These are phyloP conservation scores for Pleurotus djamor DNA, from an alignment of 768 basidiomycete species.

Conservation along the genomic window DNA sequence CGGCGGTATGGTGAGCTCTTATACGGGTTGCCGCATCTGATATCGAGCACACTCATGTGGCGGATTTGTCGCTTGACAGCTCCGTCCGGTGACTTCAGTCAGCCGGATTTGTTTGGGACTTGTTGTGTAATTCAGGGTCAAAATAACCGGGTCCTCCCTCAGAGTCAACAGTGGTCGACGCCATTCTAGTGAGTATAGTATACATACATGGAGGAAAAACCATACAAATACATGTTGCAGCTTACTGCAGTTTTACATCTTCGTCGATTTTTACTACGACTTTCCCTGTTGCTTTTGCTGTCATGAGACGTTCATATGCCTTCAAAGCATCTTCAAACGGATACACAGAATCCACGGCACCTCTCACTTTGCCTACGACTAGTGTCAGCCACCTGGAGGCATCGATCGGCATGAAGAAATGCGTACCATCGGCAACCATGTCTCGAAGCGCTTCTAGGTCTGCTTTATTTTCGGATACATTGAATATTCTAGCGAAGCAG, in stretches of 20 bases:
- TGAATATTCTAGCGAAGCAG: slow-evolving; percentile 26
- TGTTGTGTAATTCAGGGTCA: too few relatives aligned
- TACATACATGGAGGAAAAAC: too few relatives aligned
- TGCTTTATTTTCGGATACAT: slow-evolving; percentile 24
- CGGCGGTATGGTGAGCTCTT: too few relatives aligned
- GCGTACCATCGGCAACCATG: slow-evolving; percentile 40
- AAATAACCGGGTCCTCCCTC: too few relatives aligned
- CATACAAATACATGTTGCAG: background rate
- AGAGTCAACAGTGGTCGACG: too few relatives aligned
- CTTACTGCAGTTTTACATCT: background rate
- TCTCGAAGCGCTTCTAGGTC: slow-evolving; percentile 32
- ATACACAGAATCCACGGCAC: slow-evolving; percentile 58
- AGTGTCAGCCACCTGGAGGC: slow-evolving; percentile 29
- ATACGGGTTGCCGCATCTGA: slow-evolving; percentile 3
- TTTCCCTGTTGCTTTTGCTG: slow-evolving; percentile 59
- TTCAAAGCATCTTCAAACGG: slow-evolving; percentile 52
- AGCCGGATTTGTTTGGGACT: background rate
- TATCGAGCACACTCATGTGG: background rate
- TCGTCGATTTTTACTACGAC: slow-evolving; percentile 52
- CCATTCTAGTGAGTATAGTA: too few relatives aligned
- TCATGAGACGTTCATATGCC: slow-evolving; percentile 63
- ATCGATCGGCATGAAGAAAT: background rate
- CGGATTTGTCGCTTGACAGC: background rate
- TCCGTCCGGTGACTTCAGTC: background rate
- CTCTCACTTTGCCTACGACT: slow-evolving; percentile 28